A percentile compares a stretch with the other conserved stretches of the same genome.
phyloP scores from a whole-genome alignment of 768 basidiomycete genomes.

The Pleurotus citrinopileatus region DNA sequence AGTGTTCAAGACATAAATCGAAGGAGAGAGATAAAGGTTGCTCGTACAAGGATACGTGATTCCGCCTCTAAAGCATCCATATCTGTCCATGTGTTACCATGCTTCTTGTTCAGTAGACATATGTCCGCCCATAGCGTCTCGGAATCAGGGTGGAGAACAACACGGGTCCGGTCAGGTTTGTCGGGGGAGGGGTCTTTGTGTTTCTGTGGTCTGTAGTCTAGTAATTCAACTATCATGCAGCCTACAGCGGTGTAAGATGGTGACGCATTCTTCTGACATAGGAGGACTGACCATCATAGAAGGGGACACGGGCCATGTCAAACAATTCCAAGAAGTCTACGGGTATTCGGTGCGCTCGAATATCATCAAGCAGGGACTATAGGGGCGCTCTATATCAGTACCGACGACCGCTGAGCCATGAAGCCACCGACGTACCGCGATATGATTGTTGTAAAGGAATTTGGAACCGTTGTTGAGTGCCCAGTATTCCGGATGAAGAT shows the following conservation, averaged over 20 bases:
- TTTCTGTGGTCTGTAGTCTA: slow-evolving; percentile 68
- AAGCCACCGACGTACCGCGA: slow-evolving; percentile 44
- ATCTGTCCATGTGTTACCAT: slow-evolving; percentile 64
- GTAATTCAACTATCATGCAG: slow-evolving; percentile 81
- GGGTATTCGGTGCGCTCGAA: slow-evolving; percentile 80
- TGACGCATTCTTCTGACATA: slow-evolving; percentile 5
- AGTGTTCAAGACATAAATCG: slow-evolving; percentile 12
- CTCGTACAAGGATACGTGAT: slow-evolving; percentile 66
- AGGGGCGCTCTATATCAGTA: background rate
- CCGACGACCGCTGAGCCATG: background rate
- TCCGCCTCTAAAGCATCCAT: slow-evolving; percentile 71
- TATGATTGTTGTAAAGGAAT: slow-evolving; percentile 77
- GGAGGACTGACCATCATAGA: slow-evolving; percentile 68
- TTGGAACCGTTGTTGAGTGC: slow-evolving; percentile 77
- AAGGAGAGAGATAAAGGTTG: slow-evolving; percentile 5
- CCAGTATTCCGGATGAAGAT: slow-evolving; percentile 81
- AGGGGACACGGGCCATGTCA: slow-evolving; percentile 68
- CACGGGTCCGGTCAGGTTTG: slow-evolving; percentile 61
- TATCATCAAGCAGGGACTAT: slow-evolving; percentile 80
- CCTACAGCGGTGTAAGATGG: slow-evolving; percentile 38
- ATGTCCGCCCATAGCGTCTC: slow-evolving; percentile 82
- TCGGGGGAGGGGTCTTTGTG: slow-evolving; percentile 55
- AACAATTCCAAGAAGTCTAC: slow-evolving; percentile 84
- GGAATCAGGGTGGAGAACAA: slow-evolving; percentile 72
- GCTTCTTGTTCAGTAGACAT: slow-evolving; percentile 61